phyloP scores from a whole-genome alignment of 169 alveolate species.

The Neospora caninum region DNA sequence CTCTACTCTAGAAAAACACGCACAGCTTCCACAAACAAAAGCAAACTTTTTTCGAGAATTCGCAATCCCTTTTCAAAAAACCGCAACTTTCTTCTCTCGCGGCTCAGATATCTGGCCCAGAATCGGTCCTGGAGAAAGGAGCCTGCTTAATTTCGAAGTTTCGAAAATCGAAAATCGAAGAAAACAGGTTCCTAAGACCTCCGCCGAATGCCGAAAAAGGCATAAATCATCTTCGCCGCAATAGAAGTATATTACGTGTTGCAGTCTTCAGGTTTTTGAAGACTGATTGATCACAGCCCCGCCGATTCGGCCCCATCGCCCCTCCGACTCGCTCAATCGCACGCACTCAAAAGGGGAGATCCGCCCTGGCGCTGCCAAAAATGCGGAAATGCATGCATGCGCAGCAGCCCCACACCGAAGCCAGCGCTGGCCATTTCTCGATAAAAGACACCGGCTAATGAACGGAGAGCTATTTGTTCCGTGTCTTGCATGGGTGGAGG shows the following conservation, averaged over 20 bases:
- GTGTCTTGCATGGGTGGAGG: no score
- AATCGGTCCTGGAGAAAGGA: conserved; percentile 2
- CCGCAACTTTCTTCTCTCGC: neutral
- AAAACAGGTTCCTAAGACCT: neutral
- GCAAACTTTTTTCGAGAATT: no score
- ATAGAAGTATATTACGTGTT: conserved; percentile 63
- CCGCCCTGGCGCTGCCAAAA: no score
- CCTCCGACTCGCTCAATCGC: neutral
- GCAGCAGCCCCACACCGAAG: no score
- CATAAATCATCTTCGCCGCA: conserved; percentile 49
- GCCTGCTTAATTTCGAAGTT: neutral
- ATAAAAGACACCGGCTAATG: no score
- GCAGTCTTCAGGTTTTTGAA: conserved; percentile 65
- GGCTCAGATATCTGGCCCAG: conserved; percentile 55
- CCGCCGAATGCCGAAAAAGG: neutral
- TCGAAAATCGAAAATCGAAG: neutral
- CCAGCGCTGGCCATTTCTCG: no score
- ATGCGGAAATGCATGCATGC: no score
- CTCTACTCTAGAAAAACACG: no score
- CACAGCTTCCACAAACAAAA: no score
- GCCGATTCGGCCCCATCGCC: neutral
- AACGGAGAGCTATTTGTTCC: no score
- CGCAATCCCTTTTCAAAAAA: no score
- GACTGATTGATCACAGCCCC: conserved; percentile 11
- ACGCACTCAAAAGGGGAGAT: neutral